phyloP scores from a whole-genome alignment of 257 asterid genomes.

The Solanum okadae region DNA sequence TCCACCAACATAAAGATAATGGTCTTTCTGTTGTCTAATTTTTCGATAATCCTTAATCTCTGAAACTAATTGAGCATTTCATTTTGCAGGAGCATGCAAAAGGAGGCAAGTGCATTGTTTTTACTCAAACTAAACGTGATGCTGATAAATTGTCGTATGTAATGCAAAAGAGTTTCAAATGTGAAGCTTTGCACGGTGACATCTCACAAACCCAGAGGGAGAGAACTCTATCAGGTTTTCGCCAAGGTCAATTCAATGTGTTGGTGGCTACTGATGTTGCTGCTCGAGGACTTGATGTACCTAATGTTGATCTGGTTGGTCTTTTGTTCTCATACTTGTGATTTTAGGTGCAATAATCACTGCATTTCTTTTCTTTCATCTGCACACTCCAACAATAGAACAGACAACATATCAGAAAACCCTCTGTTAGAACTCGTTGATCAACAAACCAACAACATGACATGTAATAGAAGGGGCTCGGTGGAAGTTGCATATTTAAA shows the following conservation, averaged over 20 bases:
- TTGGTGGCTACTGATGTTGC: conserved; percentile 97
- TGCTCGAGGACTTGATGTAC: conserved; percentile 98
- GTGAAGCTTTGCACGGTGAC: conserved; percentile 96
- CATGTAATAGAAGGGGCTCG: not conserved
- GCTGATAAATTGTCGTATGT: conserved; percentile 73
- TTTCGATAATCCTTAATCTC: not conserved
- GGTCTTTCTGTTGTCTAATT: not conserved
- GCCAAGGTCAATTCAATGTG: conserved; percentile 63
- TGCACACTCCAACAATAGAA: not conserved
- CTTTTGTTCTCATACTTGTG: not conserved
- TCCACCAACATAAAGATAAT: not conserved
- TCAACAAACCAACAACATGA: not conserved
- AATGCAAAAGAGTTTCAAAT: conserved; percentile 49
- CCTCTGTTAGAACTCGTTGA: not conserved
- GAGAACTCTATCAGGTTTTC: conserved; percentile 73
- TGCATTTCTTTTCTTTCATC: not conserved
- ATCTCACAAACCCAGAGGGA: conserved; percentile 84
- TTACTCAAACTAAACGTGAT: conserved; percentile 97
- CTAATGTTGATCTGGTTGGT: conserved; percentile 92
- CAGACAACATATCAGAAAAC: not conserved
- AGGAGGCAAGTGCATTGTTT: conserved; percentile 90
- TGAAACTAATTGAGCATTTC: not conserved
- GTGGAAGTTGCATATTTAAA: not conserved
- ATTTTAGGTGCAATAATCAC: not conserved
- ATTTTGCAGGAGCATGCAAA: conserved; percentile 70